Conservation (phyloP, 495 filamentous ascomycete species). For the Tetracladium setigerum region DNA sequence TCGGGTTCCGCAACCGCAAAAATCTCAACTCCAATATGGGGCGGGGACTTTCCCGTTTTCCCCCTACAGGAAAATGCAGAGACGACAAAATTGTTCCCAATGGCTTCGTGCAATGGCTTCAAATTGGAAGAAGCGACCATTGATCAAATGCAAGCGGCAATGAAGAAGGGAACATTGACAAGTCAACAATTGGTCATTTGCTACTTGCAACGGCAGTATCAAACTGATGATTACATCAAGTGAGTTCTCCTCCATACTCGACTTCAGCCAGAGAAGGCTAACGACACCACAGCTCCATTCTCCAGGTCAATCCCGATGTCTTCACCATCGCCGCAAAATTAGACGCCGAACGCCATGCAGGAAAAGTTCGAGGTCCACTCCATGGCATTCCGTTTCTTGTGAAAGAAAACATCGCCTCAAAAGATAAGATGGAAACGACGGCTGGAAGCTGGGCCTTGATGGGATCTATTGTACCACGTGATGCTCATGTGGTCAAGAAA, state of each 20-base stretch:
- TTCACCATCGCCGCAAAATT: slow-evolving; percentile 40
- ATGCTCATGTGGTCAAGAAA: slow-evolving; percentile 51
- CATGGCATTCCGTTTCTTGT: slow-evolving; percentile 64
- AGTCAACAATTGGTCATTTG: slow-evolving; percentile 13
- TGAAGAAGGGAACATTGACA: slow-evolving; percentile 14
- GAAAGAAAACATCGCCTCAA: slow-evolving; percentile 66
- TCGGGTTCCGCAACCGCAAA: too few species aligned
- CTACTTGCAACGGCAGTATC: slow-evolving; percentile 18
- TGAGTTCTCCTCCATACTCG: background rate
- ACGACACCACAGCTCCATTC: slow-evolving; percentile 29
- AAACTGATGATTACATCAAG: slow-evolving; percentile 18
- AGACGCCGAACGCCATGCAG: slow-evolving; percentile 42
- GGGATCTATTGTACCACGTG: slow-evolving; percentile 56
- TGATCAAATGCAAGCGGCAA: slow-evolving; percentile 13
- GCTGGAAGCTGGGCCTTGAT: slow-evolving; percentile 43
- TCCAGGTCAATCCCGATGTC: slow-evolving; percentile 52
- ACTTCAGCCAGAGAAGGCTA: background rate
- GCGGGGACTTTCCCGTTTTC: too few species aligned
- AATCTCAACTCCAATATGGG: too few species aligned
- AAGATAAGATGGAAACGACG: slow-evolving; percentile 63
- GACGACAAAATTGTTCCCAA: slow-evolving; percentile 34
- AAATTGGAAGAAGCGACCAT: slow-evolving; percentile 47
- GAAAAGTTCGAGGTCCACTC: slow-evolving; percentile 38
- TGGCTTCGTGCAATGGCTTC: slow-evolving; percentile 54
- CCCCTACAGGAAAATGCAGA: background rate